These are phyloP conservation scores for Uronychia setigera DNA, from an alignment of 73 alveolate species.

Conservation along the genomic window DNA sequence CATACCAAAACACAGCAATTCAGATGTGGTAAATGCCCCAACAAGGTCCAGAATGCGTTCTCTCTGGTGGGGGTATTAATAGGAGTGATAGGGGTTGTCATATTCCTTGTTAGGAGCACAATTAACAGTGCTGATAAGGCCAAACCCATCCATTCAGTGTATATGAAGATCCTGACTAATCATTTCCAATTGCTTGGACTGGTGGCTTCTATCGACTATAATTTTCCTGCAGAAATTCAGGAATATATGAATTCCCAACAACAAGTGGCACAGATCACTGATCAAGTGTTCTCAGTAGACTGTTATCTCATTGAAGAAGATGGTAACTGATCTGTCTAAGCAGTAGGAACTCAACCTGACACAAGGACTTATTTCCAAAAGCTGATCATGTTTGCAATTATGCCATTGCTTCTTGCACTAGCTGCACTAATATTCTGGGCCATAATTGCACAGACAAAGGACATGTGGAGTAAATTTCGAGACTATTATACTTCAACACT, in stretches of 20 bases:
- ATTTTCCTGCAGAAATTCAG: constrained; percentile 51
- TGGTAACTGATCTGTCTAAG: background rate
- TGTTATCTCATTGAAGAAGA: constrained; percentile 38
- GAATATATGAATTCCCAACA: constrained; percentile 10
- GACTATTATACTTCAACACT: constrained; percentile 31
- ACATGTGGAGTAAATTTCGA: background rate
- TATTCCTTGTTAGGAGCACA: constrained; percentile 35
- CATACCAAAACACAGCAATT: constrained; percentile 12
- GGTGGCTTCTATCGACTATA: constrained; percentile 37
- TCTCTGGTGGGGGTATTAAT: constrained; percentile 10
- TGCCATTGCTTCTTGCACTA: constrained; percentile 40
- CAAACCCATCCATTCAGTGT: constrained; percentile 50
- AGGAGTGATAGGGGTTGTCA: background rate
- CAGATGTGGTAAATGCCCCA: constrained; percentile 37
- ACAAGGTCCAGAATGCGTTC: background rate
- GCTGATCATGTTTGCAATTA: constrained; percentile 26
- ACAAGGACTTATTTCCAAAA: constrained; percentile 37
- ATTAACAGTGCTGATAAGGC: constrained; percentile 28
- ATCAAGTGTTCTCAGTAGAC: constrained; percentile 49
- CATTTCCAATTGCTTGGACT: constrained; percentile 41
- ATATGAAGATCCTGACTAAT: constrained; percentile 58
- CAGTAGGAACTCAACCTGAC: constrained; percentile 11
- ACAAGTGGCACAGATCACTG: constrained; percentile 23
- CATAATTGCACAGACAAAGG: constrained; percentile 7
- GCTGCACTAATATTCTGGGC: constrained; percentile 28